A percentile compares a stretch with the other conserved stretches of the same genome.
Conservation (phyloP, 2,329 filamentous ascomycete genomes). For the Orbilia javanica region DNA sequence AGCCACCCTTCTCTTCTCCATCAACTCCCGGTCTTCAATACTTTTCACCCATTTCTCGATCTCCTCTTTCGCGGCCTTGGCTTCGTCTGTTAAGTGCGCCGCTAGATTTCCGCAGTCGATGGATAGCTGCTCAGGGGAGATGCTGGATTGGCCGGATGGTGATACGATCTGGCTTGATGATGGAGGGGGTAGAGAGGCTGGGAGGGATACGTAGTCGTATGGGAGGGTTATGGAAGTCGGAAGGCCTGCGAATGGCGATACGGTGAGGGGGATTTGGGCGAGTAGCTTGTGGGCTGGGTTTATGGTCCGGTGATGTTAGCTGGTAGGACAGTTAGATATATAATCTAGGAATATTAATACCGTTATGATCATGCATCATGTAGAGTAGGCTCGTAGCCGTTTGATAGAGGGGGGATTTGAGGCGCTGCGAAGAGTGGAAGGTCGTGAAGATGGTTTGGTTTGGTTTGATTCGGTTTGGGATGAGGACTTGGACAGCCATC, state of each 20-base stretch:
- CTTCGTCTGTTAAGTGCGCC: constrained; percentile 78
- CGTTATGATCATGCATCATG: constrained; percentile 44
- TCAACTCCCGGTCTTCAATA: constrained; percentile 72
- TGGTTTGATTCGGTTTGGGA: no score
- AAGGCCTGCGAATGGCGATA: constrained; percentile 92
- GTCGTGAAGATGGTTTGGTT: not conserved
- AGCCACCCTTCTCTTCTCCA: constrained; percentile 80
- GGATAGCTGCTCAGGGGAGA: constrained; percentile 87
- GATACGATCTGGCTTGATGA: constrained; percentile 79
- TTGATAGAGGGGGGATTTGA: not conserved
- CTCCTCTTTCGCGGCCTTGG: constrained; percentile 76
- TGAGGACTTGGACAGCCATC: not conserved
- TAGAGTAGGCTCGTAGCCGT: no score
- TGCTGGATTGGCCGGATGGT: constrained; percentile 77
- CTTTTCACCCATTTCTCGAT: constrained; percentile 78
- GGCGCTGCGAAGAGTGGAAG: not conserved
- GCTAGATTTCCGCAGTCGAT: constrained; percentile 83
- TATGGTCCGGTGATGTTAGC: not conserved
- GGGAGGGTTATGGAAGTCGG: constrained; percentile 90
- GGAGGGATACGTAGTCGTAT: constrained; percentile 93
- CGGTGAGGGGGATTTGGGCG: constrained; percentile 90
- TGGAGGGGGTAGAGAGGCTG: constrained; percentile 84
- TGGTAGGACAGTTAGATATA: not conserved
- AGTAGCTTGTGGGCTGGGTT: constrained; percentile 80
- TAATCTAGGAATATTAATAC: not conserved